Conservation (phyloP, 2,329 filamentous ascomycete genomes). For the Penicillium griseofulvum region DNA sequence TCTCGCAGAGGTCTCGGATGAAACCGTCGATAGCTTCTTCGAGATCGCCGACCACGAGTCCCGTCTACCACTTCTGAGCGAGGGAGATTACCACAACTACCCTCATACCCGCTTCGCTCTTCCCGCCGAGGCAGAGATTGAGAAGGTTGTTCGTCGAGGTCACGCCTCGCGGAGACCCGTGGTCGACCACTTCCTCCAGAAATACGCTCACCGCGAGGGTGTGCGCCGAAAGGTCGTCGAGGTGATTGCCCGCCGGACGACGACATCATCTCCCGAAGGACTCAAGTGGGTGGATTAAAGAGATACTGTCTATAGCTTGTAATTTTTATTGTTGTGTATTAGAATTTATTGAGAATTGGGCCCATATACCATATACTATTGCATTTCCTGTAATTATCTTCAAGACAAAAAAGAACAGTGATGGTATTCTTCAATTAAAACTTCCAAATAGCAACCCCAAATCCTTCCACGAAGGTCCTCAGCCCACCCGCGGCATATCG, state of each 20-base stretch:
- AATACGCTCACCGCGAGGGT: slow-evolving; percentile 64
- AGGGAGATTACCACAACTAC: slow-evolving; percentile 66
- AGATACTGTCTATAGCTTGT: slow-evolving; percentile 17
- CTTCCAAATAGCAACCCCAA: background rate
- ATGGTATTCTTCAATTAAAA: too few relatives aligned
- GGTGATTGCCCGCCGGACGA: slow-evolving; percentile 64
- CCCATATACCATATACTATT: slow-evolving; percentile 6
- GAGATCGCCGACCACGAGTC: slow-evolving; percentile 44
- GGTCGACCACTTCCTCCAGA: slow-evolving; percentile 60
- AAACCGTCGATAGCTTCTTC: slow-evolving; percentile 70
- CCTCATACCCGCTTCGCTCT: slow-evolving; percentile 68
- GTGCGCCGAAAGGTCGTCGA: slow-evolving; percentile 67
- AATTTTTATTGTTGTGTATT: slow-evolving; percentile 23
- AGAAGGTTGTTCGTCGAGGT: slow-evolving; percentile 42
- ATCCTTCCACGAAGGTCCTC: background rate
- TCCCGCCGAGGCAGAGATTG: slow-evolving; percentile 63
- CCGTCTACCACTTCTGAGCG: slow-evolving; percentile 61
- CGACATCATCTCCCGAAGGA: slow-evolving; percentile 41
- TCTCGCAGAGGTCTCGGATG: slow-evolving; percentile 63
- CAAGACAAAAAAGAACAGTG: background rate
- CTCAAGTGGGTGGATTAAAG: slow-evolving; percentile 28
- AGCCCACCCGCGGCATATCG: slow-evolving; percentile 3
- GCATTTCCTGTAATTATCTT: background rate
- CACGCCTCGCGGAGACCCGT: slow-evolving; percentile 58
- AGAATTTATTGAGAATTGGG: slow-evolving; percentile 19